These are phyloP conservation scores for Aurantiochytrium sp. DNA, from an alignment of 108 stramenopile species.

Conservation along the genomic window DNA sequence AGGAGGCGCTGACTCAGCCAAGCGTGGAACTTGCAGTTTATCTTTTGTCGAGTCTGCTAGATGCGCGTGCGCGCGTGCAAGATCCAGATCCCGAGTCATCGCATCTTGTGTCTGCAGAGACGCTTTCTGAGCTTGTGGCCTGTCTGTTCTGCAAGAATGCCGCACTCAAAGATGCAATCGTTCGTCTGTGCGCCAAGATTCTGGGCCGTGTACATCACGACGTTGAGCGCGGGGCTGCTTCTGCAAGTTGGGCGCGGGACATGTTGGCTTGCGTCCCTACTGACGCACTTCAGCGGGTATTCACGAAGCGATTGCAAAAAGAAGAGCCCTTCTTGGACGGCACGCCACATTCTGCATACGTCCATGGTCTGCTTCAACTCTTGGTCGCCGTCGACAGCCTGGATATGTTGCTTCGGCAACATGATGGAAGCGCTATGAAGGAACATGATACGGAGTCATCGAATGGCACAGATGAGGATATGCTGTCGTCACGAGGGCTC, in stretches of 20 bases:
- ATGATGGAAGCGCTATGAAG: not conserved
- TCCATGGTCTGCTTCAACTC: not conserved
- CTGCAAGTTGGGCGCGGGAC: not conserved
- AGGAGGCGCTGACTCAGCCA: not conserved
- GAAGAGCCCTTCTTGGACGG: not conserved
- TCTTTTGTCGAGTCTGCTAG: not conserved
- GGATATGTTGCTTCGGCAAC: not conserved
- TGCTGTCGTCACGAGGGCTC: not conserved
- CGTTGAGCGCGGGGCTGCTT: not conserved
- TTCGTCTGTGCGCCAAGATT: not conserved
- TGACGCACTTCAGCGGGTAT: not conserved
- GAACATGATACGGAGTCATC: not conserved
- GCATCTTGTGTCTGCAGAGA: not conserved
- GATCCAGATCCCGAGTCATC: not conserved
- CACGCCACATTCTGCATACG: not conserved
- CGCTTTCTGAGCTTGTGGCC: not conserved
- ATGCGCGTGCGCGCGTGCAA: not conserved
- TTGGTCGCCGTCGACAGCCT: not conserved
- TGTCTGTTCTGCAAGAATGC: not conserved
- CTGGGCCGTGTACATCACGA: not conserved
- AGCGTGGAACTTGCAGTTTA: not conserved
- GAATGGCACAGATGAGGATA: not conserved
- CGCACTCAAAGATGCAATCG: not conserved
- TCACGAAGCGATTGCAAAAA: not conserved
- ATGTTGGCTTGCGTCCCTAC: not conserved